These are phyloP conservation scores for Recurvomyces mirabilis DNA, from an alignment of 495 filamentous ascomycete genomes.

Conservation along the genomic window DNA sequence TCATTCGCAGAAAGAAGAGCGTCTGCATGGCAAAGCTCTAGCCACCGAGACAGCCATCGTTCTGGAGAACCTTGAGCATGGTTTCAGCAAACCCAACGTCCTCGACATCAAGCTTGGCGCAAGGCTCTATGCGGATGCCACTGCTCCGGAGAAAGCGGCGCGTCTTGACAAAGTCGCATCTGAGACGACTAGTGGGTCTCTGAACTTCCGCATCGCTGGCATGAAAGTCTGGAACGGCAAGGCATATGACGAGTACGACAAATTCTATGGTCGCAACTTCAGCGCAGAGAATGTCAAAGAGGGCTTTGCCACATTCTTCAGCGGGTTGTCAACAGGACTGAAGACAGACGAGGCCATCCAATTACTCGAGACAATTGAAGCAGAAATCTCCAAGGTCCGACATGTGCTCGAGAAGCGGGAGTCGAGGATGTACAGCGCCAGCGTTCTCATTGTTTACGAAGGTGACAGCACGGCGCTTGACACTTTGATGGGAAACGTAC, in stretches of 20 bases:
- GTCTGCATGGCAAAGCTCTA: conserved; percentile 29
- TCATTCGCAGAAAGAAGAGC: conserved; percentile 5
- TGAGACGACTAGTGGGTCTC: conserved; percentile 65
- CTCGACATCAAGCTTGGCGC: conserved; percentile 86
- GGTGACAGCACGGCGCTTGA: conserved; percentile 55
- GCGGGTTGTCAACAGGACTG: conserved; percentile 6
- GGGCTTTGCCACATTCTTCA: conserved; percentile 43
- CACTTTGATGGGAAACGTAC: conserved; percentile 10
- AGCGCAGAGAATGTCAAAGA: conserved; percentile 57
- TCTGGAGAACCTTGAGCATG: conserved; percentile 72
- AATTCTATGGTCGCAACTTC: conserved; percentile 73
- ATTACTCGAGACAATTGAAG: conserved; percentile 51
- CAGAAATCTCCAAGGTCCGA: conserved; percentile 55
- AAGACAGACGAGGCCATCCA: conserved; percentile 30
- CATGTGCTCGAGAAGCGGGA: conserved; percentile 60
- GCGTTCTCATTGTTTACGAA: conserved; percentile 84
- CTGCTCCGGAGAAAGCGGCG: conserved; percentile 60
- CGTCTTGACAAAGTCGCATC: conserved; percentile 69
- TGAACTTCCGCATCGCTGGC: conserved; percentile 82
- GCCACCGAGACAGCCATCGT: conserved; percentile 70
- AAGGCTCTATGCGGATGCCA: conserved; percentile 75
- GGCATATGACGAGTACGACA: conserved; percentile 70
- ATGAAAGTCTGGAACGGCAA: conserved; percentile 83
- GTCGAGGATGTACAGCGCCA: conserved; percentile 88
- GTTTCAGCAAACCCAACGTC: conserved; percentile 82